Percentiles rank a stretch among this genome's conserved stretches.
These are phyloP conservation scores for Exsudoporus frostii DNA, from an alignment of 768 basidiomycete species.

Conservation along the genomic window DNA sequence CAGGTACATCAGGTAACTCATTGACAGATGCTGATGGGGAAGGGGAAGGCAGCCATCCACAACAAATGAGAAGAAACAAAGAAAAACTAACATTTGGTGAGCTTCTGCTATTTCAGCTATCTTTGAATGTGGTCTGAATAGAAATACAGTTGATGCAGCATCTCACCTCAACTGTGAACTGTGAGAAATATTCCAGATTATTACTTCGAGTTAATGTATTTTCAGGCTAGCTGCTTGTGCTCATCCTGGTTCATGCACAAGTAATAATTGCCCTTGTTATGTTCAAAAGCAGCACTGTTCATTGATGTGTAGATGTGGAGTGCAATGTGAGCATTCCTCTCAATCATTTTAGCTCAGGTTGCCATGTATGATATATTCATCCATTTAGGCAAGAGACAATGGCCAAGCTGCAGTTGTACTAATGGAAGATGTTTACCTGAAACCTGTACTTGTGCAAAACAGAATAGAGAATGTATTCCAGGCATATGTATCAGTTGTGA, in stretches of 20 bases:
- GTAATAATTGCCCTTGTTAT: slow-evolving; percentile 40
- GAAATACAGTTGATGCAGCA: slow-evolving; percentile 8
- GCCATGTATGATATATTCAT: not conserved
- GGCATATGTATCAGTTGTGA: slow-evolving; percentile 46
- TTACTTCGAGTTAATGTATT: not conserved
- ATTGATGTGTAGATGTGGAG: slow-evolving; percentile 45
- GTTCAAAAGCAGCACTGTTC: slow-evolving; percentile 40
- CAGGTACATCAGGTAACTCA: not conserved
- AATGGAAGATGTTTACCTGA: slow-evolving; percentile 28
- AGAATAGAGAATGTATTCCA: slow-evolving; percentile 49
- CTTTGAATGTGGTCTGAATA: not conserved
- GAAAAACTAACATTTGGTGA: slow-evolving; percentile 18
- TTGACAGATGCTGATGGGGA: not conserved
- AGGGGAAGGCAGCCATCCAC: not conserved
- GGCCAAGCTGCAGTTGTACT: slow-evolving; percentile 9
- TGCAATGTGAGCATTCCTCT: slow-evolving; percentile 34
- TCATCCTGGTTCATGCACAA: slow-evolving; percentile 48
- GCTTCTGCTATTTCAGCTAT: not conserved
- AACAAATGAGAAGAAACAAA: slow-evolving; percentile 2
- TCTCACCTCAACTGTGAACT: not conserved
- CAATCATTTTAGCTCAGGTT: not conserved
- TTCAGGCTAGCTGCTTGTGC: slow-evolving; percentile 38
- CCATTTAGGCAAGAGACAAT: slow-evolving; percentile 14
- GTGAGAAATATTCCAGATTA: slow-evolving; percentile 10
- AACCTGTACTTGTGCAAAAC: slow-evolving; percentile 37